Evolutionary conservation across 2,329 filamentous ascomycete genomes (phyloP).

Genomic region (Penicillium sp.): DNA sequence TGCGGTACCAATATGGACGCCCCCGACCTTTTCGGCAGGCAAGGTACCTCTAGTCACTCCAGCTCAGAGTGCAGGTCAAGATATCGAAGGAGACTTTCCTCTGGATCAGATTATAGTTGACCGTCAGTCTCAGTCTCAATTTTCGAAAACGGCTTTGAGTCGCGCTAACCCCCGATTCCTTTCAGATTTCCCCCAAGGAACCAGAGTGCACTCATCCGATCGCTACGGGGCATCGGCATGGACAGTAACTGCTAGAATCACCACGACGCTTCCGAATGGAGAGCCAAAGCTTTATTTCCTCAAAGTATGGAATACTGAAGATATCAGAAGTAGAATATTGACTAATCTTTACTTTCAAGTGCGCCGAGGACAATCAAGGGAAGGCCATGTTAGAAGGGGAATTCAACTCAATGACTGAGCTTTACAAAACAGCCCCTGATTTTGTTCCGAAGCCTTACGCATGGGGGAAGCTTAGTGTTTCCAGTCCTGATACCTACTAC

Average conservation of each 20-base stretch:
- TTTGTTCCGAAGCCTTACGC: not conserved
- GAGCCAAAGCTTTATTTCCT: not conserved
- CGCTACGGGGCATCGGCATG: not conserved
- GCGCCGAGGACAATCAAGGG: not conserved
- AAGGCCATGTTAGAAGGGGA: conserved; percentile 7
- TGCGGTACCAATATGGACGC: not conserved
- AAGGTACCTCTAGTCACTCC: not conserved
- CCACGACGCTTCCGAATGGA: not conserved
- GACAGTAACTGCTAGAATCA: not conserved
- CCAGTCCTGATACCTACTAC: not conserved
- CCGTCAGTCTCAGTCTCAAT: not conserved
- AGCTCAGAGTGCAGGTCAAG: not conserved
- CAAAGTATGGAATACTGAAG: not conserved
- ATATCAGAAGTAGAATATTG: too few species aligned
- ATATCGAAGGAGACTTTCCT: not conserved
- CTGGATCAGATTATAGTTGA: not conserved
- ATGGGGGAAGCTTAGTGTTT: not conserved
- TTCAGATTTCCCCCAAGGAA: not conserved
- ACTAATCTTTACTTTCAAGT: not conserved
- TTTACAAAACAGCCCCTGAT: not conserved
- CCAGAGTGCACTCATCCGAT: not conserved
- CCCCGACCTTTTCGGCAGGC: not conserved
- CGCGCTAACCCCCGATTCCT: not conserved
- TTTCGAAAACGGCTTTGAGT: not conserved
- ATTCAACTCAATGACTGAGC: not conserved